Percentiles rank a stretch among this genome's conserved stretches.
Conservation (phyloP, 345 rosid species). For the Gossypium ekmanianum region DNA sequence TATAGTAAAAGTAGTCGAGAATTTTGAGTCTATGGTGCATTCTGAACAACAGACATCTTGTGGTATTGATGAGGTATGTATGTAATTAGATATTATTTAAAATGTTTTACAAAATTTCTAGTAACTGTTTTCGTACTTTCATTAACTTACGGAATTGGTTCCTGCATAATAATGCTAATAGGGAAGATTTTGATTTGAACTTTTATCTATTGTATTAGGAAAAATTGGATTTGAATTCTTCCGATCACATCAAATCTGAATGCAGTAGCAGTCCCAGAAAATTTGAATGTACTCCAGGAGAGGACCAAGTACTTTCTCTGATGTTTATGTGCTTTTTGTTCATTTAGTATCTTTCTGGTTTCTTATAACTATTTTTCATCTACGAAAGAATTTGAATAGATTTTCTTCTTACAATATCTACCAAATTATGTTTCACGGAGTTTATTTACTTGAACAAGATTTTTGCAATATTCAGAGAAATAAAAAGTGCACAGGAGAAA, state of each 20-base stretch:
- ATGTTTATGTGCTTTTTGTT: not conserved
- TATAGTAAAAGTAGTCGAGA: conserved; percentile 22
- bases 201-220: conserved; percentile 16
- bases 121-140: not conserved
- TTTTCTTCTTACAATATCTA: not conserved
- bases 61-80: conserved; percentile 32
- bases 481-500: not conserved
- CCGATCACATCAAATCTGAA: conserved; percentile 13
- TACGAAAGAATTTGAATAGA: not conserved
- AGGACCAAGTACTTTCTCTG: conserved; percentile 13
- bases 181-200: not conserved
- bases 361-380: not conserved
- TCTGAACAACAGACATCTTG: conserved; percentile 21
- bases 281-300: conserved; percentile 9
- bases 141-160: not conserved
- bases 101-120: not conserved
- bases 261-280: conserved; percentile 15
- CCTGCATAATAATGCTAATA: not conserved
- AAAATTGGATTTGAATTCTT: conserved; percentile 9
- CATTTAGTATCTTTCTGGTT: conserved; percentile 1
- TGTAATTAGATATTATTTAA: not conserved
- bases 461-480: not conserved
- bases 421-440: not conserved
- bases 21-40: conserved; percentile 20
- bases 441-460: not conserved